These are phyloP conservation scores for Botrytis galanthina DNA, from an alignment of 2,329 filamentous ascomycete genomes.

Conservation along the genomic window DNA sequence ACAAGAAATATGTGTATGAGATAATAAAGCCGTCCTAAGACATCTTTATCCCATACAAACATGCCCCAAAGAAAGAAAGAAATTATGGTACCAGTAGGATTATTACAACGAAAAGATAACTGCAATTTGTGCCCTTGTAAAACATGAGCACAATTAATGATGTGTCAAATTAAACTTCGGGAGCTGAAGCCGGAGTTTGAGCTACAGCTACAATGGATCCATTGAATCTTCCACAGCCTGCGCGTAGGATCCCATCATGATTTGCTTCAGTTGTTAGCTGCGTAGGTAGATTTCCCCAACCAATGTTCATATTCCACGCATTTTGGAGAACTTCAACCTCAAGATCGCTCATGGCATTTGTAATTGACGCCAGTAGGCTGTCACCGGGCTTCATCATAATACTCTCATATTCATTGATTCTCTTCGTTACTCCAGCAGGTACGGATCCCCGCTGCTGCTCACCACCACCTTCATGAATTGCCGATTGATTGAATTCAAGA, in stretches of 20 bases:
- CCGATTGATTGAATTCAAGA: constrained; percentile 36
- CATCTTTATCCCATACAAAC: not conserved
- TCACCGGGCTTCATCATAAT: constrained; percentile 38
- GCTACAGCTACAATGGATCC: constrained; percentile 31
- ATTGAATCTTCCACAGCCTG: constrained; percentile 35
- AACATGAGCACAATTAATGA: not conserved
- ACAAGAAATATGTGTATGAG: not conserved
- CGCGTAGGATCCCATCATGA: constrained; percentile 30
- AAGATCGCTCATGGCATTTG: constrained; percentile 31
- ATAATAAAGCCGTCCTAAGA: not conserved
- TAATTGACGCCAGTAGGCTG: constrained; percentile 28
- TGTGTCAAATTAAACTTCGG: not conserved
- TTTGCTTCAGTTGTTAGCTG: constrained; percentile 22
- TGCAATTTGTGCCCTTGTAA: not conserved
- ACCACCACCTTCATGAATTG: constrained; percentile 23
- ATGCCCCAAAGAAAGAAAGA: not conserved
- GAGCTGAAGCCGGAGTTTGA: not conserved
- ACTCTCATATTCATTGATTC: constrained; percentile 30
- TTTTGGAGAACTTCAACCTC: constrained; percentile 33
- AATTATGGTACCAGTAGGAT: not conserved
- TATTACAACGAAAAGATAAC: not conserved
- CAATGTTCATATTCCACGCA: constrained; percentile 32
- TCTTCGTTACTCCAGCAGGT: constrained; percentile 28
- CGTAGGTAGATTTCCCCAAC: constrained; percentile 25
- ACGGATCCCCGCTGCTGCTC: constrained; percentile 7